Evolutionary conservation across 345 rosid species (phyloP).

Genomic region (Euphorbia peplus): DNA sequence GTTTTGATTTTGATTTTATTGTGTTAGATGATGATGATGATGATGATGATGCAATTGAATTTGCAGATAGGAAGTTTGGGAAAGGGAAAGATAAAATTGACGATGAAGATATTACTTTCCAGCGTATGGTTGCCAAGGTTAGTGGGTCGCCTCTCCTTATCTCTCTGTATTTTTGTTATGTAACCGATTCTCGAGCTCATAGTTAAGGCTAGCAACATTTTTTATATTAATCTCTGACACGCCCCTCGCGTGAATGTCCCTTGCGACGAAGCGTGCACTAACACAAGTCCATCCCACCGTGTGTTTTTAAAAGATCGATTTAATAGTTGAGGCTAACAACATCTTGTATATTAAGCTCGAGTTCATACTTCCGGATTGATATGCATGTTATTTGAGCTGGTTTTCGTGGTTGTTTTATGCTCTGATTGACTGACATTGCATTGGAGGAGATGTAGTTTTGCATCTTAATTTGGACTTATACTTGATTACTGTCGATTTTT

Average conservation of each 20-base stretch:
- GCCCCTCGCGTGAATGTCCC: no score
- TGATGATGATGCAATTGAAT: conserved; percentile 3
- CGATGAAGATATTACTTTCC: conserved; percentile 93
- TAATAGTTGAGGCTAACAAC: no score
- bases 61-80: conserved; percentile 80
- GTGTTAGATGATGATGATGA: not conserved
- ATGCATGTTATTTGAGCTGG: not conserved
- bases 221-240: no score
- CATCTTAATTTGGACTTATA: not conserved
- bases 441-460: not conserved
- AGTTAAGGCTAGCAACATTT: no score
- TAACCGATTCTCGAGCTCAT: no score
- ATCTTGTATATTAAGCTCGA: no score
- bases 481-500: not conserved
- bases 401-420: not conserved
- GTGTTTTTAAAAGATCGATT: no score
- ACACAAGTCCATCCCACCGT: no score
- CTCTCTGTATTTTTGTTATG: not conserved
- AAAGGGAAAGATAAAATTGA: conserved; percentile 84
- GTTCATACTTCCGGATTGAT: no score
- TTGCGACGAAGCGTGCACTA: no score
- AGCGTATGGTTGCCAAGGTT: conserved; percentile 99
- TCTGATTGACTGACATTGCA: not conserved
- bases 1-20: not conserved
- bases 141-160: conserved; percentile 65